Evolutionary conservation across 805 yeast species (phyloP).

Genomic region (Sungouiozyma ichnusensis): DNA sequence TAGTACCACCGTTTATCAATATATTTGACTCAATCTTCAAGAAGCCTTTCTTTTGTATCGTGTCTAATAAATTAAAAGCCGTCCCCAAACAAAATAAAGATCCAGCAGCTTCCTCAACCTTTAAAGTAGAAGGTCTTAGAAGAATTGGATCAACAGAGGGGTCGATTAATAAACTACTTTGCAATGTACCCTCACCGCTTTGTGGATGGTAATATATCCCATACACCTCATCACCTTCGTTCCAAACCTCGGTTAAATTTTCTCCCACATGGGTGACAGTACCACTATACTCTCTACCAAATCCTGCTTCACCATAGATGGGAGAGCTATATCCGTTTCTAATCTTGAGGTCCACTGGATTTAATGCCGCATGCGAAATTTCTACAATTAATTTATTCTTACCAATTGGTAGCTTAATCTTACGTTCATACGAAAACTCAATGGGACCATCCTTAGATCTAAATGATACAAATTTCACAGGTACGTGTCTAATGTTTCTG

Average conservation of each 20-base stretch:
- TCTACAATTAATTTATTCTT: conserved; percentile 44
- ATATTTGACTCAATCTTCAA: conserved; percentile 37
- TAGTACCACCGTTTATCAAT: conserved; percentile 65
- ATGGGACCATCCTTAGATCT: conserved; percentile 31
- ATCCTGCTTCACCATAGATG: conserved; percentile 46
- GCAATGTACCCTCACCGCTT: conserved; percentile 45
- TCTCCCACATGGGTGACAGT: conserved; percentile 45
- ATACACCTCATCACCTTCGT: conserved; percentile 53
- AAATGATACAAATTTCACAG: conserved; percentile 38
- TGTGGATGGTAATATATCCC: conserved; percentile 47
- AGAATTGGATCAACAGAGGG: conserved; percentile 40
- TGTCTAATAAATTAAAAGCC: conserved; percentile 40
- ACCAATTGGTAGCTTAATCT: conserved; percentile 39
- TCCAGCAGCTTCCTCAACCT: conserved; percentile 49
- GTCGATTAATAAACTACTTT: conserved; percentile 45
- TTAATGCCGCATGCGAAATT: conserved; percentile 48
- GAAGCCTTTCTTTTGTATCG: conserved; percentile 15
- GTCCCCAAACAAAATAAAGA: conserved; percentile 55
- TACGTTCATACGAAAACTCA: conserved; percentile 43
- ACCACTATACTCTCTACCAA: conserved; percentile 67
- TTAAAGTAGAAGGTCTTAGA: conserved; percentile 37
- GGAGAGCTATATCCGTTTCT: conserved; percentile 44
- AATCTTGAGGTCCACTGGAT: conserved; percentile 56
- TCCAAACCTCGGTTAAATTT: conserved; percentile 29
- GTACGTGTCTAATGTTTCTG: conserved; percentile 42